Conservation (phyloP, 2,329 filamentous ascomycete genomes). For the Aureobasidium zeae region DNA sequence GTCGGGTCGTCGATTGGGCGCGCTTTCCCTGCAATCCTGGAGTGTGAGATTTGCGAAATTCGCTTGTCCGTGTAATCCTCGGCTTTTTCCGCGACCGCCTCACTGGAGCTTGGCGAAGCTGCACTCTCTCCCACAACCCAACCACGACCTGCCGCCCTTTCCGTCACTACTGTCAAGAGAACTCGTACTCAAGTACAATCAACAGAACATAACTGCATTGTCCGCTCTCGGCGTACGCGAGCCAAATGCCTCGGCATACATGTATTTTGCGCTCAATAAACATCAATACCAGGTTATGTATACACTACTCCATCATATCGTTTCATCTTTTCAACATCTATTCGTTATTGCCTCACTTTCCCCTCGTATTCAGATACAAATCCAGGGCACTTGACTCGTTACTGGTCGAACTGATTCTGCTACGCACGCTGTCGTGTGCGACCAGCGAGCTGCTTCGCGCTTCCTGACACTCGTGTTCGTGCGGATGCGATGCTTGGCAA, state of each 20-base stretch:
- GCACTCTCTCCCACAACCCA: too few species aligned
- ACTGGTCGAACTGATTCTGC: slow-evolving; percentile 21
- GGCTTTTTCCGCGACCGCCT: neutral
- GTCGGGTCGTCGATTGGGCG: slow-evolving; percentile 11
- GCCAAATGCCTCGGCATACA: too few species aligned
- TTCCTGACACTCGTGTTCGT: slow-evolving; percentile 3
- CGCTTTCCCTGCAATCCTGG: slow-evolving; percentile 5
- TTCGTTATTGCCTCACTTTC: slow-evolving; percentile 3
- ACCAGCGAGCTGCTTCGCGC: neutral
- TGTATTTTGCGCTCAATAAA: too few species aligned
- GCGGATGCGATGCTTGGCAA: slow-evolving; percentile 13
- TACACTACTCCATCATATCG: neutral
- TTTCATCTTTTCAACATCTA: neutral
- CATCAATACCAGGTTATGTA: neutral
- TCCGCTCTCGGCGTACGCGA: too few species aligned
- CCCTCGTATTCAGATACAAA: slow-evolving; percentile 28
- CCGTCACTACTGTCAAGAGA: too few species aligned
- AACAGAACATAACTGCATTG: too few species aligned
- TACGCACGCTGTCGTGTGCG: slow-evolving; percentile 21
- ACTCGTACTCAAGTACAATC: too few species aligned
- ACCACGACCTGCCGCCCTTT: too few species aligned
- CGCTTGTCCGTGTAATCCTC: slow-evolving; percentile 3
- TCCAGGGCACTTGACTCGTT: slow-evolving; percentile 29
- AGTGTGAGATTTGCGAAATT: neutral
- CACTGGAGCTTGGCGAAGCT: too few species aligned